These are phyloP conservation scores for Blastosporella zonata DNA, from an alignment of 1,284 basidiomycete genomes.

Conservation along the genomic window DNA sequence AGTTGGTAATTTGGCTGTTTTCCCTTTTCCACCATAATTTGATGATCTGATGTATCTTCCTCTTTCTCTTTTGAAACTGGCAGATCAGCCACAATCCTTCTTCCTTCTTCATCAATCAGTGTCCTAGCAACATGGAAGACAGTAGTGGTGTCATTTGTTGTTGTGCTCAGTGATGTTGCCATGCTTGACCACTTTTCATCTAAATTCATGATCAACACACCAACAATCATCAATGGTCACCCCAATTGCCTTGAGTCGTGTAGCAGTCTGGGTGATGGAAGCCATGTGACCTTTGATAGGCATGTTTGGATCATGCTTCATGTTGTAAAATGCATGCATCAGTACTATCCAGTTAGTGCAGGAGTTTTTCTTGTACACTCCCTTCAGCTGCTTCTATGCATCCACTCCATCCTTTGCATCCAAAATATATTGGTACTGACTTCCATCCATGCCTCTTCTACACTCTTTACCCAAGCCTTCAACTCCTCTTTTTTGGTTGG, in stretches of 20 bases:
- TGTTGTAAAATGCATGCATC: slow-evolving; percentile 3
- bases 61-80: too few relatives aligned
- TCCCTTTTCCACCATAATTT: neutral
- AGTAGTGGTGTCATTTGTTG: neutral
- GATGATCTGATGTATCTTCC: neutral
- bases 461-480: too few relatives aligned
- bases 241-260: neutral
- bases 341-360: slow-evolving; percentile 1
- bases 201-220: slow-evolving; percentile 5
- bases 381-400: slow-evolving; percentile 1
- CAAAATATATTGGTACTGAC: slow-evolving; percentile 8
- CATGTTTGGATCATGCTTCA: neutral
- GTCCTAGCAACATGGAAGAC: neutral
- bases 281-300: neutral
- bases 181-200: slow-evolving; percentile 1
- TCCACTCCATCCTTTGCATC: neutral
- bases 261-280: neutral
- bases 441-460: slow-evolving; percentile 3
- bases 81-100: neutral
- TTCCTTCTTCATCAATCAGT: neutral
- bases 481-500: too few relatives aligned
- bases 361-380: slow-evolving; percentile 4
- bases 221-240: neutral
- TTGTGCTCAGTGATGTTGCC: neutral
- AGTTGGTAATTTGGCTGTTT: too few relatives aligned